A percentile compares a stretch with the other conserved stretches of the same genome.
These are phyloP conservation scores for Gonium pectorale DNA, from an alignment of 139 green algal species.

Conservation along the genomic window DNA sequence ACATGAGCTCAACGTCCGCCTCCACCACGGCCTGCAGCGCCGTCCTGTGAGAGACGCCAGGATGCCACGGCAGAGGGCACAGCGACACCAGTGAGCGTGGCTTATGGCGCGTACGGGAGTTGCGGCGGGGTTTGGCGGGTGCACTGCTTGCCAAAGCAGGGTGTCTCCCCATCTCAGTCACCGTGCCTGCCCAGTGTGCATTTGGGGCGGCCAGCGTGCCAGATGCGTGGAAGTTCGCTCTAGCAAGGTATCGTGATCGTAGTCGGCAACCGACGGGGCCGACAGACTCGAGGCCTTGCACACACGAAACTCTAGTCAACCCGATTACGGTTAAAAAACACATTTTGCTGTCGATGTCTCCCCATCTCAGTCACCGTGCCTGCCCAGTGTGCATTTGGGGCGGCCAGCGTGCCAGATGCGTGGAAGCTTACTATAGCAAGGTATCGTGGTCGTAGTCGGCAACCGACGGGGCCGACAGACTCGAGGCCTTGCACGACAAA, in stretches of 20 bases:
- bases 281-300: constrained; percentile 30
- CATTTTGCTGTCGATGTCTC: no score
- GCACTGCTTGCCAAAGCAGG: no score
- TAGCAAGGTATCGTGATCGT: constrained; percentile 40
- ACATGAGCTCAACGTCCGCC: constrained; percentile 95
- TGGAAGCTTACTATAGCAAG: constrained; percentile 33
- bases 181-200: background rate
- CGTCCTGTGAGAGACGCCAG: constrained; percentile 44
- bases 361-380: constrained; percentile 39
- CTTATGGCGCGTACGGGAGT: no score
- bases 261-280: background rate
- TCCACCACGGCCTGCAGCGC: constrained; percentile 90
- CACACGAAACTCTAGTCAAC: no score
- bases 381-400: background rate
- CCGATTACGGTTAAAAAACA: no score
- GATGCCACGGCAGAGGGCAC: no score
- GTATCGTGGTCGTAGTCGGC: constrained; percentile 24
- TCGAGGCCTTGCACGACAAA: constrained; percentile 38
- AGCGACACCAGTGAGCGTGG: no score
- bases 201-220: constrained; percentile 38
- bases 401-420: constrained; percentile 47
- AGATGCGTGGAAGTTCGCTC: constrained; percentile 32
- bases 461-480: background rate
- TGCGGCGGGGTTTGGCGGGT: no score
- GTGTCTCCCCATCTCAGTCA: constrained; percentile 48